These are phyloP conservation scores for Mucor ambiguus DNA, from an alignment of 371 early-diverging fungal genomes.

Conservation along the genomic window DNA sequence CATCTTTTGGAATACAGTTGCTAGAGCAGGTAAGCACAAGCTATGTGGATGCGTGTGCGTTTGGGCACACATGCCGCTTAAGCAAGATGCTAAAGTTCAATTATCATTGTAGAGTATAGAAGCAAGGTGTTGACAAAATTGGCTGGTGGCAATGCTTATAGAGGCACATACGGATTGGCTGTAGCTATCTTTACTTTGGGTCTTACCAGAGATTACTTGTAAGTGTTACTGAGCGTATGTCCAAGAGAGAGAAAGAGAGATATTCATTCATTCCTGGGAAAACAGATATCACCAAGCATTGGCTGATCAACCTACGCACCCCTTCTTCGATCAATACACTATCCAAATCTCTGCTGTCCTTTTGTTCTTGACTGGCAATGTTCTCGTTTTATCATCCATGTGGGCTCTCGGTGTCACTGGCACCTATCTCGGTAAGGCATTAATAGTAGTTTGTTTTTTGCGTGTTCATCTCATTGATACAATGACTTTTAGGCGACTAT, in stretches of 20 bases:
- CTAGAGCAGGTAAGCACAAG: conserved; percentile 64
- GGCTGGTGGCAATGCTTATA: conserved; percentile 65
- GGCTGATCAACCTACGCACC: conserved; percentile 63
- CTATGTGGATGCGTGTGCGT: background rate
- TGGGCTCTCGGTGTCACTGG: conserved; percentile 88
- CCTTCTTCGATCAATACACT: conserved; percentile 47
- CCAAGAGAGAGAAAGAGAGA: background rate
- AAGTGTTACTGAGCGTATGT: conserved; percentile 27
- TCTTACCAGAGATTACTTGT: conserved; percentile 81
- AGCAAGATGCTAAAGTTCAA: background rate
- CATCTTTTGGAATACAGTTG: conserved; percentile 89
- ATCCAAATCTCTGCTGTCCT: conserved; percentile 54
- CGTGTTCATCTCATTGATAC: background rate
- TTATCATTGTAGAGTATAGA: conserved; percentile 64
- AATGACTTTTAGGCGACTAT: conserved; percentile 74
- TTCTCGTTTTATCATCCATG: conserved; percentile 86
- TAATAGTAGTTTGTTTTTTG: background rate
- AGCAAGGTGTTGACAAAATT: conserved; percentile 72
- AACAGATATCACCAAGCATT: conserved; percentile 69
- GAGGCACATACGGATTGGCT: conserved; percentile 84
- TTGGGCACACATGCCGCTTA: background rate
- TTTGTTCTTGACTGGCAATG: conserved; percentile 68
- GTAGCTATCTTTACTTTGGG: conserved; percentile 82
- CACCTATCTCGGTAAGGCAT: conserved; percentile 78
- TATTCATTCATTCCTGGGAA: background rate